These are phyloP conservation scores for Aspergillus conjunctus DNA, from an alignment of 495 filamentous ascomycete genomes.

Conservation along the genomic window DNA sequence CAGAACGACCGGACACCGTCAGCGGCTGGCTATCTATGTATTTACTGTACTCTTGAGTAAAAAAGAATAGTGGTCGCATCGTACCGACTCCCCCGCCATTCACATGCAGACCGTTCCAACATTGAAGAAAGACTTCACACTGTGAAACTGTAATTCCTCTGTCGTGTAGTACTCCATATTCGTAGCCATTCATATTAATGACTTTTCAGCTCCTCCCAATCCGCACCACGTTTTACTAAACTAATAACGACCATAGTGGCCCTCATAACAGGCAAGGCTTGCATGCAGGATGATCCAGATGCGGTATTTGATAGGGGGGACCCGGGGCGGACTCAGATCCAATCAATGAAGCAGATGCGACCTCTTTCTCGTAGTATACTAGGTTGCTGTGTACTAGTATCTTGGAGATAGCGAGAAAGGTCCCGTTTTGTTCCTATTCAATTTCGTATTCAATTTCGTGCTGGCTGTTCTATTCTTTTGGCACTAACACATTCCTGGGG, in stretches of 20 bases:
- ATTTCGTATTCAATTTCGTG: constrained; percentile 13
- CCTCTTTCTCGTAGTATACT: background rate
- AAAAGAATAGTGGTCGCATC: too few species aligned
- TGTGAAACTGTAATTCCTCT: too few species aligned
- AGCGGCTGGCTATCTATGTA: too few species aligned
- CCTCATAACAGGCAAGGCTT: background rate
- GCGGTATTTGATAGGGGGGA: constrained; percentile 7
- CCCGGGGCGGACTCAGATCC: background rate
- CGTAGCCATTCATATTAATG: too few species aligned
- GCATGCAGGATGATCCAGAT: constrained; percentile 16
- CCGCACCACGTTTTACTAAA: background rate
- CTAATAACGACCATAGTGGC: background rate
- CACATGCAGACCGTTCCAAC: too few species aligned
- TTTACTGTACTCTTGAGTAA: too few species aligned
- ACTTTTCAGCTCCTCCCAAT: constrained; percentile 1
- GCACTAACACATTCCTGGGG: background rate
- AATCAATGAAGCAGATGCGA: constrained; percentile 2
- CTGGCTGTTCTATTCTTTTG: background rate
- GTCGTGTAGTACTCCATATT: background rate
- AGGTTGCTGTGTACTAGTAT: too few species aligned
- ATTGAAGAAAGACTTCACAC: too few species aligned
- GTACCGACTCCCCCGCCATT: too few species aligned
- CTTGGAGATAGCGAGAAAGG: background rate
- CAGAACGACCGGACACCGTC: too few species aligned
- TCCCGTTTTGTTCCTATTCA: constrained; percentile 8